Conservation (phyloP, 179 eudicot species). For the Pouteria campechiana region DNA sequence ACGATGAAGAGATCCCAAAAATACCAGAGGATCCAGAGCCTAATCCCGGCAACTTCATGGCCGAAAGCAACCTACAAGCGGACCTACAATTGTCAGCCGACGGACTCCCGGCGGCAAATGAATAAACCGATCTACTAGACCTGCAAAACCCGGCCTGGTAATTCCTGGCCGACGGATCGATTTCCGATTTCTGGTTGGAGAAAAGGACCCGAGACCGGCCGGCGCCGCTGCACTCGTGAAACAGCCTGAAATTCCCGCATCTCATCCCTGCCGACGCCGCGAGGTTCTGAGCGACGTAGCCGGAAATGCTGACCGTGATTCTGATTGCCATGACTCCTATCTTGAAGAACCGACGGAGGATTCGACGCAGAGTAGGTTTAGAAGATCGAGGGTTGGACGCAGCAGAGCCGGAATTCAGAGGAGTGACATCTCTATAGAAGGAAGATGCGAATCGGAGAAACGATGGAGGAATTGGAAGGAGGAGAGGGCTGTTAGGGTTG, state of each 20-base stretch:
- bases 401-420: neutral
- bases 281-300: constrained; percentile 40
- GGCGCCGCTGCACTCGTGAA: constrained; percentile 28
- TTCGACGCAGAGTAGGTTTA: constrained; percentile 4
- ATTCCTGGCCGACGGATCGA: constrained; percentile 14
- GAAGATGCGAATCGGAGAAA: constrained; percentile 2
- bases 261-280: constrained; percentile 34
- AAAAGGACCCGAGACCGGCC: constrained; percentile 14
- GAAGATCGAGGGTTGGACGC: neutral
- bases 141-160: constrained; percentile 3
- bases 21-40: constrained; percentile 8
- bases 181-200: constrained; percentile 19
- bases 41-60: constrained; percentile 28
- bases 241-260: constrained; percentile 15
- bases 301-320: constrained; percentile 48
- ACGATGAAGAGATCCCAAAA: constrained; percentile 43
- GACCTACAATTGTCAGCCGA: constrained; percentile 17
- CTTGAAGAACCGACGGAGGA: neutral
- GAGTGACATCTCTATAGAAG: constrained; percentile 2
- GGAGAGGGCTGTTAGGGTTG: no score
- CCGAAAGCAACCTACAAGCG: constrained; percentile 26
- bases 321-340: constrained; percentile 48
- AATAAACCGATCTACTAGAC: neutral
- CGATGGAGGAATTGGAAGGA: constrained; percentile 6
- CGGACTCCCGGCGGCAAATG: constrained; percentile 39